Conservation (phyloP, 1,284 basidiomycete genomes). For the Phaffia rhodozyma region DNA sequence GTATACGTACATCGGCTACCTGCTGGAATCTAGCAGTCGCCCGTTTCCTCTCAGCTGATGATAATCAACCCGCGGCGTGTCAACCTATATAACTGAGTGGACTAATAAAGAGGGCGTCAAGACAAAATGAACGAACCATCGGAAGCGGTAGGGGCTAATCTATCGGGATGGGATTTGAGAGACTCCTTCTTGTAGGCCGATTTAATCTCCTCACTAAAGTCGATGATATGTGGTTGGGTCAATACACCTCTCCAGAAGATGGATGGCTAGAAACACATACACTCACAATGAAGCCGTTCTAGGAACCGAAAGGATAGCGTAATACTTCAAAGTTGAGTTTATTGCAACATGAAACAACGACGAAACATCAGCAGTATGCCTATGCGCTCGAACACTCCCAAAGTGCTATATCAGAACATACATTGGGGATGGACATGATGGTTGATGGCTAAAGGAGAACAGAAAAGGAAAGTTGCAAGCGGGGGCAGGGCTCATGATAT, state of each 20-base stretch:
- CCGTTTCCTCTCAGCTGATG: constrained; percentile 50
- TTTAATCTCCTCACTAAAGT: constrained; percentile 32
- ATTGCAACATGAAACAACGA: background rate
- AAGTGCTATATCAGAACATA: background rate
- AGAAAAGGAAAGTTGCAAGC: too few relatives aligned
- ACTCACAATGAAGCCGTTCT: constrained; percentile 11
- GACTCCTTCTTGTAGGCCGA: constrained; percentile 32
- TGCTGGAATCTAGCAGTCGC: constrained; percentile 69
- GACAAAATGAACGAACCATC: background rate
- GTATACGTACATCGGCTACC: constrained; percentile 1
- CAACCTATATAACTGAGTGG: too few relatives aligned
- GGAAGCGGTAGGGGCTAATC: constrained; percentile 57
- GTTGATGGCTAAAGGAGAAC: background rate
- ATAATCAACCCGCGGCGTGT: too few relatives aligned
- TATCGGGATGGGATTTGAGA: constrained; percentile 73
- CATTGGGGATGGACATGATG: constrained; percentile 3
- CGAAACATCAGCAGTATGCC: too few relatives aligned
- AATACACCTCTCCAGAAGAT: background rate
- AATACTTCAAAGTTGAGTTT: background rate
- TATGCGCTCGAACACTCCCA: too few relatives aligned
- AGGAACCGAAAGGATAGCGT: constrained; percentile 10
- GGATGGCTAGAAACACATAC: background rate
- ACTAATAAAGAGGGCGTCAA: background rate
- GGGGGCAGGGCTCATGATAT: too few relatives aligned
- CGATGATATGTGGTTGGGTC: background rate